Evolutionary conservation across 2,329 filamentous ascomycete genomes (phyloP).

Genomic region (Claviceps sp.): DNA sequence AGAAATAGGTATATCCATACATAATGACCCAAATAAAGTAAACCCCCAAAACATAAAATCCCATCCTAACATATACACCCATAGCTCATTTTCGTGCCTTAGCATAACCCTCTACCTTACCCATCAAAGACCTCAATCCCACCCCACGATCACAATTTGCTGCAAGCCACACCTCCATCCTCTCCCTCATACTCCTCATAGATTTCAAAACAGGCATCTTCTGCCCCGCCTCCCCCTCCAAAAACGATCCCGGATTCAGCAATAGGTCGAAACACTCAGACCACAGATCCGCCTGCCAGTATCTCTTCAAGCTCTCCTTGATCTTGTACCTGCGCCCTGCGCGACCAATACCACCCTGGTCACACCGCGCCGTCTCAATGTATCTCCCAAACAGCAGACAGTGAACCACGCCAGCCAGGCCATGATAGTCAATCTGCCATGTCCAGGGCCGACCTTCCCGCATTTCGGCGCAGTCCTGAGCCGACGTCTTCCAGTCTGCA

Average conservation of each 20-base stretch:
- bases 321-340: conserved; percentile 61
- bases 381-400: conserved; percentile 88
- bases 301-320: conserved; percentile 74
- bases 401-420: conserved; percentile 78
- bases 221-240: conserved; percentile 50
- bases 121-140: conserved; percentile 56
- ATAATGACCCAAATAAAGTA: background rate
- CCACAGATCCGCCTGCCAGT: conserved; percentile 96
- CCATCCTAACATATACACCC: too few relatives aligned
- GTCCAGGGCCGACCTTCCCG: conserved; percentile 91
- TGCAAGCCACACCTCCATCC: conserved; percentile 77
- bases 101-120: conserved; percentile 43
- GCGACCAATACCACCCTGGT: conserved; percentile 41
- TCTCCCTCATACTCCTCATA: conserved; percentile 55
- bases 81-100: conserved; percentile 19
- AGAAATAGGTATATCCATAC: too few relatives aligned
- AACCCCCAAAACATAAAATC: background rate
- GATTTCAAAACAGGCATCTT: conserved; percentile 60
- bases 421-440: conserved; percentile 94
- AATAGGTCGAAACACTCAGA: conserved; percentile 67
- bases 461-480: conserved; percentile 90
- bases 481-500: conserved; percentile 83
- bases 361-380: conserved; percentile 61
- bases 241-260: conserved; percentile 60
- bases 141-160: conserved; percentile 70